Conservation (phyloP, 768 basidiomycete genomes). For the Lentinula boryana region DNA sequence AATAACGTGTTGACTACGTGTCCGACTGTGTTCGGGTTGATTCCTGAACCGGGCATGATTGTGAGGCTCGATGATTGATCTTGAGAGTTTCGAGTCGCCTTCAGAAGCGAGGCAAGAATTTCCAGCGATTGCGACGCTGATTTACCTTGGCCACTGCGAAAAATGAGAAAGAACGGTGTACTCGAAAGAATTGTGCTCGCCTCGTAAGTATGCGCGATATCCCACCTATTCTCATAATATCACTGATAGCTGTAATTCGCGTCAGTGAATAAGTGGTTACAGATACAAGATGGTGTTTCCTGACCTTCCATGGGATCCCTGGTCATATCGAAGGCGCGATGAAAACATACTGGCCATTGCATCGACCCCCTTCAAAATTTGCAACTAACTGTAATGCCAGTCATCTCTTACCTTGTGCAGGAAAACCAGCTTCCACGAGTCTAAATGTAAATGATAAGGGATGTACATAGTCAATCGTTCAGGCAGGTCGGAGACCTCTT, state of each 20-base stretch:
- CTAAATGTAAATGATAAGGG: conserved; percentile 4
- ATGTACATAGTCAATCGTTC: background rate
- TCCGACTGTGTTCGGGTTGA: conserved; percentile 52
- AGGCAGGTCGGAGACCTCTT: conserved; percentile 13
- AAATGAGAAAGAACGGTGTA: background rate
- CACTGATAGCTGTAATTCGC: conserved; percentile 30
- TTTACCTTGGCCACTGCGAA: conserved; percentile 44
- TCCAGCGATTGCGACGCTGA: conserved; percentile 36
- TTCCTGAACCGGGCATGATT: conserved; percentile 74
- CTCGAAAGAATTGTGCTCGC: conserved; percentile 26
- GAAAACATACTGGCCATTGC: conserved; percentile 57
- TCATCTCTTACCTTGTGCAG: conserved; percentile 12
- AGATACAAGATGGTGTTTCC: background rate
- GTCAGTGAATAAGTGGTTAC: background rate
- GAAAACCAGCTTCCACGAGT: conserved; percentile 15
- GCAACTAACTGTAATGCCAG: background rate
- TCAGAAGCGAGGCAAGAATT: conserved; percentile 34
- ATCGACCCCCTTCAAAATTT: background rate
- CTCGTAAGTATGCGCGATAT: conserved; percentile 79
- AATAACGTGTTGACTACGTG: conserved; percentile 43
- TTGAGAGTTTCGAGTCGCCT: conserved; percentile 27
- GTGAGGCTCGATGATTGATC: conserved; percentile 33
- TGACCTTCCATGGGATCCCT: conserved; percentile 47
- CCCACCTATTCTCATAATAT: conserved; percentile 51
- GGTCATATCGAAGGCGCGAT: conserved; percentile 76